Evolutionary conservation across 164 flowering plant species (phyloP), one percentile per base, ranked within the genome.

Genomic region (Chimonanthus praecox): DNA sequence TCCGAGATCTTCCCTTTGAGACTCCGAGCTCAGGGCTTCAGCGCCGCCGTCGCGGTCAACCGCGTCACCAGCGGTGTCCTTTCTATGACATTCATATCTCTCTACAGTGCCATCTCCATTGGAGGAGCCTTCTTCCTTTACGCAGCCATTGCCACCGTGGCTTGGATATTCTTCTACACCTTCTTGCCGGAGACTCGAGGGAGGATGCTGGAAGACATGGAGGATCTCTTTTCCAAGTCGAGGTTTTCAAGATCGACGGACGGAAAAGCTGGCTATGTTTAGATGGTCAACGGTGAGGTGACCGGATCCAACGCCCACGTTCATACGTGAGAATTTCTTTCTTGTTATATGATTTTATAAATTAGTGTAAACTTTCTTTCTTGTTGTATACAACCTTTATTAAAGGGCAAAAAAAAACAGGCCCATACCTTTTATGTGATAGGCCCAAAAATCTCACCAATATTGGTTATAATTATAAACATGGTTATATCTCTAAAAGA

Each of bases 1-100:
- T 84, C 87, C 10, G 87, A 84, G 82, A 77, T 82, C 3, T 79
- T 83, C 65, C 85, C 85, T 20, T 58, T 83, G 70, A 76, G 81
- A 77, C 61, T 83, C 3, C 72, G 85, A 47, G 85, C 85, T 1
- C 82, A 80, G 51, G 85, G 85, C 0, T n/a, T 68, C 3, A 71
- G 82, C 58, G 66, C 81, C 51, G 85, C 78, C 3, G 78, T 79
- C 20, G 83, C 82, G 13, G 63, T 73, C 48, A 83, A 83, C 46
- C 60, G 86, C 8, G 20, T 76, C 6, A 66, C 51, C 20, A 81
- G 86, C 49, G 81, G 79, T 0, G 58, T 76, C 2, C 63, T 81
- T 1, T 15, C 73, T 16, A 78, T 78, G 82, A 79, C 80, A 4
- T 83, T 83, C 60, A 65, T 81, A 20, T 78, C 83, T 2, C 67